Percentiles rank a stretch among this genome's conserved stretches.
Conservation (phyloP, 192 early-diverging fungal species). For the Backusella circina region DNA sequence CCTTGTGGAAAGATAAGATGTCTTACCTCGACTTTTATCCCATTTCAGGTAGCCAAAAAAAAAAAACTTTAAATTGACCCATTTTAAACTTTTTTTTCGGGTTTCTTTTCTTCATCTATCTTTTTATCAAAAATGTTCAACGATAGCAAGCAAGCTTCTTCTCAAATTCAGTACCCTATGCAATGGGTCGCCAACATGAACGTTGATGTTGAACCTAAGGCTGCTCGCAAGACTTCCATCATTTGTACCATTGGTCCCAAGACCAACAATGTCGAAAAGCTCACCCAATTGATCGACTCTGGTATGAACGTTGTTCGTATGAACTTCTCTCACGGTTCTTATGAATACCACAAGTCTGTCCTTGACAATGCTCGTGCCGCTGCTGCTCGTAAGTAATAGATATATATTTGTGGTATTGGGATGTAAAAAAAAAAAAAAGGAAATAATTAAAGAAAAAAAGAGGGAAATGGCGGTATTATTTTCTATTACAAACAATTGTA, state of each 20-base stretch:
- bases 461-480: background rate
- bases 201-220: conserved; percentile 53
- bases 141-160: background rate
- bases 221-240: conserved; percentile 74
- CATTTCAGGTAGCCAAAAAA: background rate
- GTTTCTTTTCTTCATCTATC: background rate
- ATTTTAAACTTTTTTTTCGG: background rate
- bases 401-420: background rate
- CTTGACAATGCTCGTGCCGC: conserved; percentile 66
- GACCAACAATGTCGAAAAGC: conserved; percentile 71
- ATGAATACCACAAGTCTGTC: conserved; percentile 69
- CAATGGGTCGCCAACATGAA: conserved; percentile 70
- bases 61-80: background rate
- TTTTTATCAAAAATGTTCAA: conserved; percentile 1
- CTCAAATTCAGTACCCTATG: conserved; percentile 34
- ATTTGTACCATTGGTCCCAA: conserved; percentile 82
- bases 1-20: background rate
- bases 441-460: background rate
- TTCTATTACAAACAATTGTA: background rate
- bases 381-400: conserved; percentile 20
- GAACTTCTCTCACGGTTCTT: conserved; percentile 71
- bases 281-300: conserved; percentile 62
- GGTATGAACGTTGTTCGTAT: conserved; percentile 85
- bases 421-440: background rate
- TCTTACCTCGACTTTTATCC: background rate